Evolutionary conservation across 106 monocot genomes (phyloP).

Genomic region (Phalaenopsis aphrodite): DNA sequence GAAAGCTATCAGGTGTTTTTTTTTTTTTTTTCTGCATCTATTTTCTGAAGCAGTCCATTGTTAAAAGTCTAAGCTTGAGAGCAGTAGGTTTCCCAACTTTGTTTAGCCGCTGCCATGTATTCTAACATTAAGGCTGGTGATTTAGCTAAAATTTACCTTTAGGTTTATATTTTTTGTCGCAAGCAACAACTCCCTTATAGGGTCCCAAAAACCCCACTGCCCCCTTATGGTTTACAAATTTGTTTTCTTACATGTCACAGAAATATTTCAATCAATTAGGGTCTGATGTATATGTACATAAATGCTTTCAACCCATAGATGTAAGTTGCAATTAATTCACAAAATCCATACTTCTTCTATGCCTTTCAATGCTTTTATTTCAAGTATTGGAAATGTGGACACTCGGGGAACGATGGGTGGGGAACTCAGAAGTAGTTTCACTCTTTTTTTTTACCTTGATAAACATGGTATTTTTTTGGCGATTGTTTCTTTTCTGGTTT

Average conservation of each 20-base stretch:
- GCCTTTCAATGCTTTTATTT: neutral
- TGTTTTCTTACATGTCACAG: neutral
- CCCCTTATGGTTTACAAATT: neutral
- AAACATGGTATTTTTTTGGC: neutral
- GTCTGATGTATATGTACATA: neutral
- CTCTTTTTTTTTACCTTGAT: neutral
- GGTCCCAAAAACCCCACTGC: neutral
- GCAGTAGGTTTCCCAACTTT: neutral
- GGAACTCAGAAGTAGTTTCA: neutral
- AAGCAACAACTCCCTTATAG: neutral
- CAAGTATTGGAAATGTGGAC: neutral
- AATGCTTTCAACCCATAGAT: neutral
- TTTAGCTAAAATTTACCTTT: neutral
- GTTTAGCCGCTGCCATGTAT: neutral
- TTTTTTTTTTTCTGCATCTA: slow-evolving; percentile 1
- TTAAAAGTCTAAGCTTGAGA: neutral
- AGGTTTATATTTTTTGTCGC: neutral
- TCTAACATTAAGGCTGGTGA: neutral
- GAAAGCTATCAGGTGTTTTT: slow-evolving; percentile 68
- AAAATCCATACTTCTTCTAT: neutral
- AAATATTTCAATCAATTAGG: neutral
- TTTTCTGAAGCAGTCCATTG: neutral
- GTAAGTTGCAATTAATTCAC: neutral
- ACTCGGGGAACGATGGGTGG: neutral
- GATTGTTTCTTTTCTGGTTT: neutral